A percentile compares a stretch with the other conserved stretches of the same genome.
phyloP scores from a whole-genome alignment of 2,329 filamentous ascomycete species.

The Xylaria hypoxylon region DNA sequence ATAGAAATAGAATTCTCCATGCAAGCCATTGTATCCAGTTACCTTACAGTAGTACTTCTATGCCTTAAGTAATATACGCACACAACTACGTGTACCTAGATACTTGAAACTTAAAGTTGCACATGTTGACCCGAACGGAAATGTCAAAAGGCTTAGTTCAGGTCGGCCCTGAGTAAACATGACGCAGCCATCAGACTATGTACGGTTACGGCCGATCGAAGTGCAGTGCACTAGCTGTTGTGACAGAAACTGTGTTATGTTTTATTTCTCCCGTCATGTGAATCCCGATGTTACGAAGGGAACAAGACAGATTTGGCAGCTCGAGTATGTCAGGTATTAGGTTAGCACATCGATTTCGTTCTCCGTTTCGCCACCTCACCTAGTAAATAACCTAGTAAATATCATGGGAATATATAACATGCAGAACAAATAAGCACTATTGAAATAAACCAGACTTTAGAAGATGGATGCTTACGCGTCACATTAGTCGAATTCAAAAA shows the following conservation, averaged over 20 bases:
- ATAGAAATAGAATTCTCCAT: too few relatives aligned
- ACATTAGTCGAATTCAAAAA: slow-evolving; percentile 7
- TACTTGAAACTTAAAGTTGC: too few relatives aligned
- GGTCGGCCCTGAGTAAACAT: background rate
- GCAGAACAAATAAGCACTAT: slow-evolving; percentile 24
- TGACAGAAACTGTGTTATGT: slow-evolving; percentile 9
- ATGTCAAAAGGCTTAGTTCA: background rate
- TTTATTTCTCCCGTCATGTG: slow-evolving; percentile 15
- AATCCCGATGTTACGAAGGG: slow-evolving; percentile 4
- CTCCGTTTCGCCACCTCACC: background rate
- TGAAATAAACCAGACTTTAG: slow-evolving; percentile 17
- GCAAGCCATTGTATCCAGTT: too few relatives aligned
- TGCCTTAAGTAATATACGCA: too few relatives aligned
- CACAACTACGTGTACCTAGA: too few relatives aligned
- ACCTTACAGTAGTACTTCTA: too few relatives aligned
- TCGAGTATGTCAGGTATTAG: background rate
- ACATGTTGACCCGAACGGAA: background rate
- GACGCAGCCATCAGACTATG: background rate
- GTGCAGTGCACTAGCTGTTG: background rate
- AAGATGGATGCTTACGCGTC: slow-evolving; percentile 27
- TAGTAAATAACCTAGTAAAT: background rate
- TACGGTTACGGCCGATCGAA: background rate
- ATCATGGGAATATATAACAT: background rate
- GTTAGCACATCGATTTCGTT: background rate
- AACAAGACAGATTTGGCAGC: background rate